A percentile compares a stretch with the other conserved stretches of the same genome.
phyloP scores from a whole-genome alignment of 106 monocot species.

The Apostasia shenzhenica region DNA sequence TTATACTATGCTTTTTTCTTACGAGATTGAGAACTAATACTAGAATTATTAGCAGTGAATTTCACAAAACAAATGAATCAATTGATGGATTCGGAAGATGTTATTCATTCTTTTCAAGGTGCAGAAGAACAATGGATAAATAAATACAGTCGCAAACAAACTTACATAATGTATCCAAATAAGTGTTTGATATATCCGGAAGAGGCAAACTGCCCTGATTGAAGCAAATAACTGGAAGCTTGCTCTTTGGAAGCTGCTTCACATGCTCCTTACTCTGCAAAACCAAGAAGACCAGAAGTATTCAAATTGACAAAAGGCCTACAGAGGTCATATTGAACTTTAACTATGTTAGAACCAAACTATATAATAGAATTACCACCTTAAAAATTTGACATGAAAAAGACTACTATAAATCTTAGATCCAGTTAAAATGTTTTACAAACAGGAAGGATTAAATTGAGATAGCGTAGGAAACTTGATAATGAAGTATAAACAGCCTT shows the following conservation, averaged over 20 bases:
- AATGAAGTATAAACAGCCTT: too few relatives aligned
- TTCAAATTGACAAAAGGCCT: neutral
- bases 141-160: neutral
- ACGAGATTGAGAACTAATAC: too few relatives aligned
- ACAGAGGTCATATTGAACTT: too few relatives aligned
- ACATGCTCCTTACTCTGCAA: conserved; percentile 37
- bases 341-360: neutral
- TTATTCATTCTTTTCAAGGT: neutral
- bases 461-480: too few relatives aligned
- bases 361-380: neutral
- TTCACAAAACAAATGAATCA: too few relatives aligned
- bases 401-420: too few relatives aligned
- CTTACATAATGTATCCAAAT: conserved; percentile 60
- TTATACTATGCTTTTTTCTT: too few relatives aligned
- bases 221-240: conserved; percentile 65
- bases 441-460: too few relatives aligned
- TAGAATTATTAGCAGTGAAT: too few relatives aligned
- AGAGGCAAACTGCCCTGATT: conserved; percentile 67
- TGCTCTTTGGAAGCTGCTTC: conserved; percentile 29
- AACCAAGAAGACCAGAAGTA: conserved; percentile 1
- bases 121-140: neutral
- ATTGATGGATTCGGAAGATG: too few relatives aligned
- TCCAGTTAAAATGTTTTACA: too few relatives aligned
- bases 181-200: conserved; percentile 71
- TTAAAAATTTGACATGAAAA: too few relatives aligned